These are phyloP conservation scores for Maudiozyma bulderi DNA, from an alignment of 805 yeast genomes.

Conservation along the genomic window DNA sequence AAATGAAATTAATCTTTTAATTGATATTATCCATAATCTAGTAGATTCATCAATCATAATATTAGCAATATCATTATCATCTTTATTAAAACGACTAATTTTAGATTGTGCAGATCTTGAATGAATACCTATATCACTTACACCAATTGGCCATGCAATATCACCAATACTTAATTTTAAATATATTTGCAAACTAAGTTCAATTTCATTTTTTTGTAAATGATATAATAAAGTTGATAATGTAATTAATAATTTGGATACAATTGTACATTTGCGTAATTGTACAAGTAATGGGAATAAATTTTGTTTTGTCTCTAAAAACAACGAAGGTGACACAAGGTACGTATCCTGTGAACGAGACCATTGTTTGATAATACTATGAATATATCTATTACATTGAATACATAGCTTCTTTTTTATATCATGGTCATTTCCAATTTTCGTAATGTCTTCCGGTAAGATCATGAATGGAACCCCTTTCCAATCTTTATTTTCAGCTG, in stretches of 20 bases:
- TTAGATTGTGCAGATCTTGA: constrained; percentile 55
- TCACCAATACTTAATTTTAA: constrained; percentile 74
- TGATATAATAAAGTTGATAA: constrained; percentile 51
- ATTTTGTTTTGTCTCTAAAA: constrained; percentile 39
- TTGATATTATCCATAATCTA: constrained; percentile 63
- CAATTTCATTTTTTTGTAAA: constrained; percentile 38
- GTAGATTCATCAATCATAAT: constrained; percentile 73
- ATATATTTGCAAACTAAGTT: constrained; percentile 45
- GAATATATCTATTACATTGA: constrained; percentile 35
- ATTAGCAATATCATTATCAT: constrained; percentile 42
- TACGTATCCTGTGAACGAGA: constrained; percentile 14
- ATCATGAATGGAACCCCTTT: constrained; percentile 10
- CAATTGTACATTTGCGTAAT: constrained; percentile 37
- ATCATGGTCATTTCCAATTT: not conserved
- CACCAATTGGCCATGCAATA: constrained; percentile 90
- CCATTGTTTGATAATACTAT: constrained; percentile 32
- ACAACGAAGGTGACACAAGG: constrained; percentile 15
- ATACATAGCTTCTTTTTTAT: not conserved
- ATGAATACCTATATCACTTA: constrained; percentile 70
- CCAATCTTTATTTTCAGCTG: too few relatives aligned
- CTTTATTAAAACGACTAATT: constrained; percentile 30
- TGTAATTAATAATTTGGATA: constrained; percentile 38
- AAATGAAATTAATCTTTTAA: constrained; percentile 65
- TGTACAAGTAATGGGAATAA: constrained; percentile 45
- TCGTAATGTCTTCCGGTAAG: constrained; percentile 21